Conservation (phyloP, 805 yeast species). For the Starmerella khaoyaiensis region DNA sequence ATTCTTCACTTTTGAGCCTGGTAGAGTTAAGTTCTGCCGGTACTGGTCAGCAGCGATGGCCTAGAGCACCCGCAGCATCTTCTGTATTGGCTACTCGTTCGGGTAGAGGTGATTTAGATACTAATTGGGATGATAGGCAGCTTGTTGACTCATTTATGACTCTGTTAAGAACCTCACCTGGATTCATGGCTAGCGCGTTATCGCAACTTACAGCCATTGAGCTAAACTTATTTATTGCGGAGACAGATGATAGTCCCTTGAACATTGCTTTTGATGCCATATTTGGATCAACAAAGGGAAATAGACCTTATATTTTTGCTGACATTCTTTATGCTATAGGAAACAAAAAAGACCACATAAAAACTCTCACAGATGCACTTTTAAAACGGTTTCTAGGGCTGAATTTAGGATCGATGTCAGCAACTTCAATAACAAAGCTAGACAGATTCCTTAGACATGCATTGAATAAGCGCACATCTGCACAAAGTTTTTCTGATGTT, state of each 20-base stretch:
- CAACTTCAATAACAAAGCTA: slow-evolving; percentile 2
- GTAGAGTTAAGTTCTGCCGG: slow-evolving; percentile 8
- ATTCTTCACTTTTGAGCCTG: slow-evolving; percentile 10
- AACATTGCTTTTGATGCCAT: slow-evolving; percentile 26
- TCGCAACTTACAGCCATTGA: slow-evolving; percentile 20
- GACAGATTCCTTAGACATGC: slow-evolving; percentile 8
- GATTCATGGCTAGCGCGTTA: slow-evolving; percentile 26
- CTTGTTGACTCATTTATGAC: slow-evolving; percentile 27
- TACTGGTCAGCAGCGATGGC: slow-evolving; percentile 11
- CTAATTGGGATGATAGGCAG: slow-evolving; percentile 23
- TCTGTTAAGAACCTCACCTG: slow-evolving; percentile 26
- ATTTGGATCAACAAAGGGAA: slow-evolving; percentile 20
- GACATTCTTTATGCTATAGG: slow-evolving; percentile 9
- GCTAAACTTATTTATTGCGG: slow-evolving; percentile 16
- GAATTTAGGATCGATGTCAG: slow-evolving; percentile 4
- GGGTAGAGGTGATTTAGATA: slow-evolving; percentile 4
- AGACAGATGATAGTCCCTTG: slow-evolving; percentile 23
- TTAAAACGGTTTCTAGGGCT: slow-evolving; percentile 6
- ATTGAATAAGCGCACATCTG: neutral
- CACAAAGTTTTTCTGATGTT: slow-evolving; percentile 2
- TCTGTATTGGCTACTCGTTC: neutral
- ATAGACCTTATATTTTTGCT: slow-evolving; percentile 24
- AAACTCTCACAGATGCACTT: neutral
- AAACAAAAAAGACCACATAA: neutral
- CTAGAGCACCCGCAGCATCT: slow-evolving; percentile 6